Evolutionary conservation across 495 filamentous ascomycete genomes (phyloP).

Genomic region (Staphylotrichum tortipilum): DNA sequence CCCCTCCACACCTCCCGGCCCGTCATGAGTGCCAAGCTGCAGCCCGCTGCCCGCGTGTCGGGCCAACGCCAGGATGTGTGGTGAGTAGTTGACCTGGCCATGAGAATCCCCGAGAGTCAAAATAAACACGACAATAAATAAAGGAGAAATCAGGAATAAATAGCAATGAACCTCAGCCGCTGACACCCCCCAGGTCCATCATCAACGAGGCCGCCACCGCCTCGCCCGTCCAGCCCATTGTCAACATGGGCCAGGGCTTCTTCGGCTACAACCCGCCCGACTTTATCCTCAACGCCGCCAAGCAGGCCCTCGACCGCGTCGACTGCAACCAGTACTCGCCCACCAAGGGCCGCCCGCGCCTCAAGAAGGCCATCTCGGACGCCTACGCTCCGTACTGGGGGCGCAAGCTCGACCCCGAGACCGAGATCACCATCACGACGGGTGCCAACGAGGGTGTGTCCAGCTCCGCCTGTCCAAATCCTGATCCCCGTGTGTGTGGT

Average conservation of each 20-base stretch:
- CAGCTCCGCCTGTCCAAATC: not conserved
- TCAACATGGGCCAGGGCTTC: conserved; percentile 97
- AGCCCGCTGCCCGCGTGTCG: conserved; percentile 71
- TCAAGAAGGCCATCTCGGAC: conserved; percentile 84
- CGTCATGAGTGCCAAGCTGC: conserved; percentile 34
- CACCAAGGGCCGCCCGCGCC: conserved; percentile 79
- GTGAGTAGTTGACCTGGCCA: too few relatives aligned
- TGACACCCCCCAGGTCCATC: conserved; percentile 57
- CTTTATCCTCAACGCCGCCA: conserved; percentile 87
- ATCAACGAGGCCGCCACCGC: conserved; percentile 83
- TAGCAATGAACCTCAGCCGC: too few relatives aligned
- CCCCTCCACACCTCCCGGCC: conserved; percentile 18
- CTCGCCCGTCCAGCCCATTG: conserved; percentile 81
- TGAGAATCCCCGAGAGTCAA: too few relatives aligned
- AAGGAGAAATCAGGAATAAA: too few relatives aligned
- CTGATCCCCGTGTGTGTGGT: too few relatives aligned
- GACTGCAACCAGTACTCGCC: conserved; percentile 99
- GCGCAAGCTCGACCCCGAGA: conserved; percentile 70
- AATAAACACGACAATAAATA: too few relatives aligned
- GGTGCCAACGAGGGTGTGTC: conserved; percentile 82
- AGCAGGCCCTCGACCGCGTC: conserved; percentile 78
- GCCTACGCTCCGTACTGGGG: conserved; percentile 84
- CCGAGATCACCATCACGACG: conserved; percentile 89
- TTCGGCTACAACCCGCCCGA: conserved; percentile 94
- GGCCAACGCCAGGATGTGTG: conserved; percentile 89